A percentile compares a stretch with the other conserved stretches of the same genome.
These are phyloP conservation scores for Neofusicoccum laricinum DNA, from an alignment of 2,329 filamentous ascomycete species.

Conservation along the genomic window DNA sequence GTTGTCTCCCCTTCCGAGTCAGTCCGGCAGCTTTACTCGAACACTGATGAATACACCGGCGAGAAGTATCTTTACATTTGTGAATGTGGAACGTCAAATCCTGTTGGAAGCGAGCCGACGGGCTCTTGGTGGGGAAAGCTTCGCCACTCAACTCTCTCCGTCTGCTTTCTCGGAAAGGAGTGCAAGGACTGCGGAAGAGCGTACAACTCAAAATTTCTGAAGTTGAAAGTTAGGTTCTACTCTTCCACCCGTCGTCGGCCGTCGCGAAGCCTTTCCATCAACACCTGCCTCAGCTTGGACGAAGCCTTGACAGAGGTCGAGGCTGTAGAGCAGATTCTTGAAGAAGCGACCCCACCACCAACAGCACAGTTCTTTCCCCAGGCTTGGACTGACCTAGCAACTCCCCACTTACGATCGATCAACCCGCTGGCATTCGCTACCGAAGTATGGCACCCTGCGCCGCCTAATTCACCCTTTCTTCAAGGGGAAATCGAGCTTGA, in stretches of 20 bases:
- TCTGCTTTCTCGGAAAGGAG: background rate
- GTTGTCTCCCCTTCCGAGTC: background rate
- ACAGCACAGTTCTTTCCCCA: background rate
- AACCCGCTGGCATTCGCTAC: background rate
- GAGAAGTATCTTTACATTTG: background rate
- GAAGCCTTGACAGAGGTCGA: too few species aligned
- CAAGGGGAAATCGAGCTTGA: too few species aligned
- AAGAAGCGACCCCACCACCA: too few species aligned
- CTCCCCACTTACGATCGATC: background rate
- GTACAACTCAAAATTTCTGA: background rate
- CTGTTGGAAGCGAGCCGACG: background rate
- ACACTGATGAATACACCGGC: background rate
- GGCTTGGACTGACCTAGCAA: background rate
- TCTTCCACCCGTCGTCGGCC: background rate
- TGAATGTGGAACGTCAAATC: background rate
- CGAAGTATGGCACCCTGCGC: background rate
- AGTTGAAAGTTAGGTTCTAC: background rate
- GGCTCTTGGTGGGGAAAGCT: background rate
- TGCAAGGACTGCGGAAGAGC: background rate
- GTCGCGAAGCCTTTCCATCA: background rate
- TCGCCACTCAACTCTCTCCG: background rate
- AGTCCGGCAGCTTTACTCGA: background rate
- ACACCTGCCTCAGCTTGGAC: background rate
- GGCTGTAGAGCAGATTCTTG: too few species aligned
- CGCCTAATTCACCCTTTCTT: background rate